Conservation (phyloP, 768 basidiomycete genomes). For the Boletus subparvulus region DNA sequence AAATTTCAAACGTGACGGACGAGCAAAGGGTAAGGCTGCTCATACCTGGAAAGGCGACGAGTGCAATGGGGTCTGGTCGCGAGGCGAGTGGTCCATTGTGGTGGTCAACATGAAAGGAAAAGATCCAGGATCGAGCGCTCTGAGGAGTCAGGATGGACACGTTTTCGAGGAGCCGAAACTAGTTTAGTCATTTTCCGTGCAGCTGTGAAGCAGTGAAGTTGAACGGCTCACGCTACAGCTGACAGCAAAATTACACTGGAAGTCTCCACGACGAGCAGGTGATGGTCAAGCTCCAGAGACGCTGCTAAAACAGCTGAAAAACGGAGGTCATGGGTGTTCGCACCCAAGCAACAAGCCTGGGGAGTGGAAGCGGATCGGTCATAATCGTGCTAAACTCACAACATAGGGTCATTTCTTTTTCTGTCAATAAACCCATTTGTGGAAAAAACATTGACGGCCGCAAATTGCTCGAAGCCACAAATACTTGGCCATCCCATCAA, state of each 20-base stretch:
- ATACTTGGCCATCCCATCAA: not conserved
- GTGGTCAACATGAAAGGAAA: constrained; percentile 16
- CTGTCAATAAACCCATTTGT: constrained; percentile 2
- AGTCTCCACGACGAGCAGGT: not conserved
- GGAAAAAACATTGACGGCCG: not conserved
- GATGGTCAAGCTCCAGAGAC: not conserved
- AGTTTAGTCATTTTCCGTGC: constrained; percentile 22
- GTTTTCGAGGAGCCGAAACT: constrained; percentile 29
- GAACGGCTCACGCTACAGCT: not conserved
- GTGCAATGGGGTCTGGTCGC: constrained; percentile 24
- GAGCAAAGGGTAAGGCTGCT: not conserved
- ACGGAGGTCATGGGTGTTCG: constrained; percentile 1
- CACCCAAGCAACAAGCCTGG: constrained; percentile 13
- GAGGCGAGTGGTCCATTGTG: constrained; percentile 29
- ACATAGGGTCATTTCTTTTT: constrained; percentile 24
- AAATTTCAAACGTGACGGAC: constrained; percentile 14
- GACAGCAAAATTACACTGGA: not conserved
- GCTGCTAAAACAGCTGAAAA: not conserved
- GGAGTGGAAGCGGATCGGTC: constrained; percentile 9
- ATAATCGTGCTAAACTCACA: constrained; percentile 13
- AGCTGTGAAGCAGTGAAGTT: not conserved
- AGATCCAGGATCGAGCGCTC: constrained; percentile 14
- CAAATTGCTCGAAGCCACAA: not conserved
- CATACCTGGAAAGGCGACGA: constrained; percentile 32
- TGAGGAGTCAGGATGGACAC: constrained; percentile 14